Conservation (phyloP, 441 rosid species). For the Geranium incanum region DNA sequence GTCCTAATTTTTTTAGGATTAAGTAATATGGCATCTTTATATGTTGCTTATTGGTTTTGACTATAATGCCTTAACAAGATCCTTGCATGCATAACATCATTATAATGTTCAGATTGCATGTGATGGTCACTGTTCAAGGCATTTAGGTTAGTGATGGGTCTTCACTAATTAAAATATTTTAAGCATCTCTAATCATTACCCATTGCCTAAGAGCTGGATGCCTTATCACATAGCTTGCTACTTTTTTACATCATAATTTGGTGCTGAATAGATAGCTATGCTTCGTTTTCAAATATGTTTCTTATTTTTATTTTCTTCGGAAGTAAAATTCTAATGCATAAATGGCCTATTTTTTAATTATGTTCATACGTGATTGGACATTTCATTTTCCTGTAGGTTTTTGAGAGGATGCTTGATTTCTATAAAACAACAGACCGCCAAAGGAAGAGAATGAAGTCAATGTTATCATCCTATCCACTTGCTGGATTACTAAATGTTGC, state of each 20-base stretch:
- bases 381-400: constrained; percentile 43
- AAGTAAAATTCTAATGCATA: background rate
- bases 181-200: background rate
- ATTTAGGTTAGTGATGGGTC: background rate
- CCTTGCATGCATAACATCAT: background rate
- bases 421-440: constrained; percentile 32
- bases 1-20: background rate
- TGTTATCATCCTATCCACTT: constrained; percentile 50
- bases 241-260: background rate
- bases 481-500: constrained; percentile 81
- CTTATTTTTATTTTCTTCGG: background rate
- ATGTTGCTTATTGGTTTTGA: background rate
- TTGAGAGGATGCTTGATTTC: constrained; percentile 59
- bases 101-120: background rate
- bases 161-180: background rate
- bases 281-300: background rate
- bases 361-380: background rate
- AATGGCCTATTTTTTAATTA: constrained; percentile 13
- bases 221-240: background rate
- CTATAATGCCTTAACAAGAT: background rate
- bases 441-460: constrained; percentile 35
- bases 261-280: constrained; percentile 1
- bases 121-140: constrained; percentile 1
- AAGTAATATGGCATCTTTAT: background rate
- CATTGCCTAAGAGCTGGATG: background rate